Percentiles rank a stretch among this genome's conserved stretches.
Conservation (phyloP, 257 asterid genomes). For the Vinca minor region DNA sequence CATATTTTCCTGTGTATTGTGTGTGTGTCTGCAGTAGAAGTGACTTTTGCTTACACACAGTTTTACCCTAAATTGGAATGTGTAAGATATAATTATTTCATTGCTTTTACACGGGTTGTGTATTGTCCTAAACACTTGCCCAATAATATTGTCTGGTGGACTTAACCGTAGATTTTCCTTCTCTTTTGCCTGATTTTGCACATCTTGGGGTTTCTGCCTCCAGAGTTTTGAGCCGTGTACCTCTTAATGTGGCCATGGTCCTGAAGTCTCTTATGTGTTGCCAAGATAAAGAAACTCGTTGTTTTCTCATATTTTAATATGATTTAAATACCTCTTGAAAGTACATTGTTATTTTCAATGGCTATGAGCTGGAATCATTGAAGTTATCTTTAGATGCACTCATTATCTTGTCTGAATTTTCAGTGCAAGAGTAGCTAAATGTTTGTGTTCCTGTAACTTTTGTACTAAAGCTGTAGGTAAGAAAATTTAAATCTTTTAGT, state of each 20-base stretch:
- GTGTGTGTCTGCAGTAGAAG: background rate
- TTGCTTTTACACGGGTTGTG: background rate
- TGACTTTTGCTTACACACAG: background rate
- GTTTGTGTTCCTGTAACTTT: background rate
- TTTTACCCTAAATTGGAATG: background rate
- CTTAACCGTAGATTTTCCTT: background rate
- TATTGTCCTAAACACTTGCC: background rate
- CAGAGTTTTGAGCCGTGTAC: background rate
- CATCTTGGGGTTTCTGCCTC: too few relatives aligned
- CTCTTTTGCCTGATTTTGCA: background rate
- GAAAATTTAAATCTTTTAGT: background rate
- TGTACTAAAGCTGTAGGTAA: background rate
- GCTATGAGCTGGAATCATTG: background rate
- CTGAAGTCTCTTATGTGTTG: too few relatives aligned
- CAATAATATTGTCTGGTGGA: background rate
- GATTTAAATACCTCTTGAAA: too few relatives aligned
- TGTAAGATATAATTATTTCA: background rate
- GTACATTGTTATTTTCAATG: background rate
- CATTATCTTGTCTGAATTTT: constrained; percentile 4
- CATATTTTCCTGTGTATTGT: background rate
- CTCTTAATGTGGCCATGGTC: background rate
- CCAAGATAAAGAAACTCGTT: too few relatives aligned
- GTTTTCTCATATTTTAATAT: too few relatives aligned
- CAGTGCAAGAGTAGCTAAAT: background rate
- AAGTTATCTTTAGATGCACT: background rate